Evolutionary conservation across 2,329 filamentous ascomycete genomes (phyloP), one percentile per base, ranked within the genome.

Genomic region (Geosmithia morbida): DNA sequence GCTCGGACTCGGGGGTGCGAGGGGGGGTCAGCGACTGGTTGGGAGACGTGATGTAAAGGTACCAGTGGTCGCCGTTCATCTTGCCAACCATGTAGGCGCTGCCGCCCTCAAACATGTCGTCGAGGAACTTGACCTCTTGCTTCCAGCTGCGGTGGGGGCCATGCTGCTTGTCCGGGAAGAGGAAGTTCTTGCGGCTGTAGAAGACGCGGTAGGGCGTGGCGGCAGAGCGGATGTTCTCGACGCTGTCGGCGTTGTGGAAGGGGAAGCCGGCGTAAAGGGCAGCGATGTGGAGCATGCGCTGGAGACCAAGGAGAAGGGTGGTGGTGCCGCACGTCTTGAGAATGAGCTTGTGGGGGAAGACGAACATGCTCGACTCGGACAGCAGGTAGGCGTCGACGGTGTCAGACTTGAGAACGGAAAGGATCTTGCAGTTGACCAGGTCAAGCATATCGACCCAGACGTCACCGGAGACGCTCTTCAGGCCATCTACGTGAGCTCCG

Each of bases 31-130:
- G 71, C 47, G 77, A 71, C 44, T 78, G 82, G 61, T 84, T 82
- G 17, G 92, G 90, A 46, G 87, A 87, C 13, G 92, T 97, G 58
- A 97, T 82, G 69, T 98, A 98, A 48, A 98, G 72, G 63, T 97
- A 97, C 92, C 92, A 98, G 59, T 98, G 92, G 64, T 98, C 92
- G 49, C 92, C 90, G 57, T 98, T 98, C 90, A 97, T 97, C 70
- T 96, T 97, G 59, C 92, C 92, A 54, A 98, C 94, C 89, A 97
- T 95, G 66, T 98, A 98, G 46, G 92, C 92, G 64, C 90, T 97
- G 48, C 92, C 92, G 48, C 86, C 83, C 51, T 85, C 74, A 62
- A 98, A 96, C 65, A 89, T 86, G 61, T 85, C 83, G 67, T 98
- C 92, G 52, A 98, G 75, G 57, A 83, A 94, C 57, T 83, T 84